phyloP scores from a whole-genome alignment of 768 basidiomycete genomes.

The Tricholoma sp. region DNA sequence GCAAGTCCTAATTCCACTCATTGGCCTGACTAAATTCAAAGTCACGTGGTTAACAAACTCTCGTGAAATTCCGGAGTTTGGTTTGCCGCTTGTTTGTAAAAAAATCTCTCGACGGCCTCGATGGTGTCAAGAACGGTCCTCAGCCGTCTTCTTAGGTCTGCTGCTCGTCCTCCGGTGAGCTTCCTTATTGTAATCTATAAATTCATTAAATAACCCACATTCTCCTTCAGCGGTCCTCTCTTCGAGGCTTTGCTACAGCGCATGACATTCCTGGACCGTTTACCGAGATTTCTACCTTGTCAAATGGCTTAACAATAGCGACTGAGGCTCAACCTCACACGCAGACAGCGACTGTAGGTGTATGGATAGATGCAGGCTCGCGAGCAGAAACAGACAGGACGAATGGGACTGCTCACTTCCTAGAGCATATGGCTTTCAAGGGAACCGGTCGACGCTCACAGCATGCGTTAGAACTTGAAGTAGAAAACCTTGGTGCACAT shows the following conservation, averaged over 20 bases:
- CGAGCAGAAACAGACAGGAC: conserved; percentile 94
- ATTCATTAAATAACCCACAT: neutral
- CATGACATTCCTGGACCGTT: conserved; percentile 62
- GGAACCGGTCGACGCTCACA: conserved; percentile 88
- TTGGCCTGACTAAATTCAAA: too few species aligned
- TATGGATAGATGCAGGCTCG: conserved; percentile 98
- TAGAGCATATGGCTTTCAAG: conserved; percentile 98
- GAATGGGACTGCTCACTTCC: conserved; percentile 96
- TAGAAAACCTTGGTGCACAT: conserved; percentile 96
- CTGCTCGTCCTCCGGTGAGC: conserved; percentile 17
- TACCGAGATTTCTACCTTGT: conserved; percentile 87
- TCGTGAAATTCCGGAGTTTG: neutral
- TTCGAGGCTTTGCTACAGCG: conserved; percentile 73
- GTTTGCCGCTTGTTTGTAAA: neutral
- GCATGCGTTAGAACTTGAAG: conserved; percentile 89
- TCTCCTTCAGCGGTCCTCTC: conserved; percentile 5
- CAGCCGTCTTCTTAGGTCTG: conserved; percentile 22
- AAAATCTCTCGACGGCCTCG: conserved; percentile 14
- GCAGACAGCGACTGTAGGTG: conserved; percentile 96
- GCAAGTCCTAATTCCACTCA: too few species aligned
- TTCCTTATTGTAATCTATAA: too few species aligned
- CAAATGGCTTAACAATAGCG: conserved; percentile 93
- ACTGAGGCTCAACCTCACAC: conserved; percentile 87
- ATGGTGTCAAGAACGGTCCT: conserved; percentile 29
- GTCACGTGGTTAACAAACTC: too few species aligned